Conservation (phyloP, 2,329 filamentous ascomycete genomes). For the Alternaria gaisen region DNA sequence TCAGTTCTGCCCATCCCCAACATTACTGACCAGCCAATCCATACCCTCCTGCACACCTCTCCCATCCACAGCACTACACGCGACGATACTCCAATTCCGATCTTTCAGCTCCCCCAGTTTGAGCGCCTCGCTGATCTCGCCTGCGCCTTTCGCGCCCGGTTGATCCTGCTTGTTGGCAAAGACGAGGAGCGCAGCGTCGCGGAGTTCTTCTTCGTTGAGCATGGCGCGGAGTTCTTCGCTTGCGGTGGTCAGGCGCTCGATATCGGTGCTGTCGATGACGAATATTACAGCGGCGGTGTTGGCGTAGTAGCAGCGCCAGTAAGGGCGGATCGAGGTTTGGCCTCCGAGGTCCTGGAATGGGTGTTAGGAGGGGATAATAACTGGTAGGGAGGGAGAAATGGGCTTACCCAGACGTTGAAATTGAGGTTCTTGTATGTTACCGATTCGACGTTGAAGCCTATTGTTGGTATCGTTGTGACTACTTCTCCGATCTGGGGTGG, state of each 20-base stretch:
- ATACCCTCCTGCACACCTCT: slow-evolving; percentile 95
- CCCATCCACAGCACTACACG: slow-evolving; percentile 94
- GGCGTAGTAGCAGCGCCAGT: slow-evolving; percentile 99
- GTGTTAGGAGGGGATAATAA: background rate
- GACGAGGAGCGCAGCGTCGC: slow-evolving; percentile 89
- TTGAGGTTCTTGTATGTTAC: slow-evolving; percentile 98
- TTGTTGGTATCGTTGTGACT: slow-evolving; percentile 98
- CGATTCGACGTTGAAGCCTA: slow-evolving; percentile 99
- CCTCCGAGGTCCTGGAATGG: slow-evolving; percentile 80
- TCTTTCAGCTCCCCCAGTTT: slow-evolving; percentile 90
- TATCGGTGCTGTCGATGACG: slow-evolving; percentile 97
- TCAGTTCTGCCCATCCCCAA: slow-evolving; percentile 15
- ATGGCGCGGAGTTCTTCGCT: slow-evolving; percentile 92
- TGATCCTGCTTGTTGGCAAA: slow-evolving; percentile 99
- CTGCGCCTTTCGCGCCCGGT: slow-evolving; percentile 93
- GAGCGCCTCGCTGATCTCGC: slow-evolving; percentile 94
- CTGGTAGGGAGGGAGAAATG: background rate
- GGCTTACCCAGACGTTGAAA: slow-evolving; percentile 96
- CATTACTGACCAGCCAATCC: slow-evolving; percentile 91
- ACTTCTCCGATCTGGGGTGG: slow-evolving; percentile 87
- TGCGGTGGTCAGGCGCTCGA: slow-evolving; percentile 90
- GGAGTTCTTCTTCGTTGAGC: slow-evolving; percentile 96
- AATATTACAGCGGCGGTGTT: slow-evolving; percentile 99
- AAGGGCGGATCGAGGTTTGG: slow-evolving; percentile 97
- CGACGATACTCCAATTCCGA: slow-evolving; percentile 99